phyloP scores from a whole-genome alignment of 75 land plant species.

The Isoetes taiwanensis region DNA sequence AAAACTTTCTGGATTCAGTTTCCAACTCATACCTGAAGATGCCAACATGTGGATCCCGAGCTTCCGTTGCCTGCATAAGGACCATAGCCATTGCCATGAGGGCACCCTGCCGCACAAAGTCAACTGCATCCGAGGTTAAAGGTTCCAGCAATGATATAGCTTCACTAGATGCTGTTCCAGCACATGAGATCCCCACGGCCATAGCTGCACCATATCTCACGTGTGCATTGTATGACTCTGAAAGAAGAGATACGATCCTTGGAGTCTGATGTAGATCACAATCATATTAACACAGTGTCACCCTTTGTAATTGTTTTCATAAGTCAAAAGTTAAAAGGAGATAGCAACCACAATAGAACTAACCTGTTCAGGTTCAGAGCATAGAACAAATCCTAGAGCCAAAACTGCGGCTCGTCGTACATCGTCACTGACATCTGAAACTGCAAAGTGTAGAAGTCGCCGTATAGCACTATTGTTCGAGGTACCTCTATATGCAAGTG shows the following conservation, averaged over 20 bases:
- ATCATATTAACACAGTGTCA: neutral
- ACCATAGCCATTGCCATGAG: constrained; percentile 99
- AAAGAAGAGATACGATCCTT: constrained; percentile 82
- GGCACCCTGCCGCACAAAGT: constrained; percentile 98
- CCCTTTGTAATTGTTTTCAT: no score
- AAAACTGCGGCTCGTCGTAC: constrained; percentile 92
- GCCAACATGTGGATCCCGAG: constrained; percentile 81
- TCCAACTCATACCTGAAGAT: constrained; percentile 45
- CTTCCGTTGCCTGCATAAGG: constrained; percentile 81
- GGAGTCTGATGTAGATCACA: constrained; percentile 86
- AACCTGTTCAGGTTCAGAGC: constrained; percentile 97
- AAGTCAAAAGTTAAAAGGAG: no score
- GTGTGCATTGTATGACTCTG: constrained; percentile 96
- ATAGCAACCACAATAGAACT: neutral
- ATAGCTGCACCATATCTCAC: constrained; percentile 96
- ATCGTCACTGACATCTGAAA: constrained; percentile 98
- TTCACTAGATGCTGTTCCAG: constrained; percentile 86
- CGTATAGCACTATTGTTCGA: constrained; percentile 97
- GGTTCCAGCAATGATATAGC: constrained; percentile 96
- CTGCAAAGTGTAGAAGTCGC: constrained; percentile 93
- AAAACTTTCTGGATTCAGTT: neutral
- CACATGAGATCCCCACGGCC: constrained; percentile 98
- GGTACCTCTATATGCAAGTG: constrained; percentile 86
- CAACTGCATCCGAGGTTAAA: constrained; percentile 91
- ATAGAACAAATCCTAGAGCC: constrained; percentile 93